Conservation (phyloP, 805 yeast species). For the Candida nanaspora region DNA sequence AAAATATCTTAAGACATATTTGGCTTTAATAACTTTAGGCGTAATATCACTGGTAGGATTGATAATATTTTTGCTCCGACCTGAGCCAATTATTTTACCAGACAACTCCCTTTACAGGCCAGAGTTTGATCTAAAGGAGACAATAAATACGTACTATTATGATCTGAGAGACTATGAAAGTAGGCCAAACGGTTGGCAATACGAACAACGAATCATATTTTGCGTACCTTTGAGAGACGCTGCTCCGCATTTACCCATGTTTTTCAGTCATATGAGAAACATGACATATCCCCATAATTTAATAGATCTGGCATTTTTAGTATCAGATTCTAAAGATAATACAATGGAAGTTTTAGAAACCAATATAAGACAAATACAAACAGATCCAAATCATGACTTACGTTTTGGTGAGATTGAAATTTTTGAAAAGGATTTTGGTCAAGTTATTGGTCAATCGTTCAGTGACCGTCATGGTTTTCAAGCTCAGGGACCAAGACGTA, state of each 20-base stretch:
- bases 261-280: constrained; percentile 48
- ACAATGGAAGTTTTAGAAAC: constrained; percentile 64
- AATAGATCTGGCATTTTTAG: constrained; percentile 68
- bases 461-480: constrained; percentile 92
- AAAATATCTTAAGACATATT: background rate
- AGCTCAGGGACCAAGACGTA: constrained; percentile 93
- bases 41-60: background rate
- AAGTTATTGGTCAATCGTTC: constrained; percentile 86
- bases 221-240: constrained; percentile 58
- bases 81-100: background rate
- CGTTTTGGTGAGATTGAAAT: constrained; percentile 83
- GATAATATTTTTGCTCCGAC: background rate
- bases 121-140: background rate
- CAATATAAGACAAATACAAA: constrained; percentile 57
- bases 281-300: constrained; percentile 51
- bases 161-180: constrained; percentile 40
- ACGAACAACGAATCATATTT: constrained; percentile 43
- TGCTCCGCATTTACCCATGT: constrained; percentile 54
- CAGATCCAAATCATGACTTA: constrained; percentile 49
- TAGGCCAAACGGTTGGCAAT: constrained; percentile 44
- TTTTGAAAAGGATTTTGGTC: constrained; percentile 89
- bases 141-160: constrained; percentile 16
- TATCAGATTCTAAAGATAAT: constrained; percentile 84
- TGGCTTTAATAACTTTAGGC: background rate
- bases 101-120: background rate